Conservation (phyloP, 352 stramenopile species). For the Thalassiosira mediterranea region DNA sequence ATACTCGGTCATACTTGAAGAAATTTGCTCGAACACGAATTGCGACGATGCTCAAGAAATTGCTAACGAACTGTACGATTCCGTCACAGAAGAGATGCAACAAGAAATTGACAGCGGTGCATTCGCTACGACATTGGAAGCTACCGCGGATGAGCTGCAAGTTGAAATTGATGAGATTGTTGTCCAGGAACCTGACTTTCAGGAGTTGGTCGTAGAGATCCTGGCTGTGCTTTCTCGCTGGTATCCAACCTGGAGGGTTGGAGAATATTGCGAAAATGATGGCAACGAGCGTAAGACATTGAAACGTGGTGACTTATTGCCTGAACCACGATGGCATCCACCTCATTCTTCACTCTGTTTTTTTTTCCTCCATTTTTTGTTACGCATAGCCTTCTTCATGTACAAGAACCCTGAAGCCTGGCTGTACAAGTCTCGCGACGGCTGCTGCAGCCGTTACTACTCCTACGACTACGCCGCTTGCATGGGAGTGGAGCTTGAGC, state of each 20-base stretch:
- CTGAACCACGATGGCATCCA: background rate
- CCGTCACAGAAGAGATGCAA: constrained; percentile 23
- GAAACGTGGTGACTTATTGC: constrained; percentile 5
- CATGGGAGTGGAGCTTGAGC: background rate
- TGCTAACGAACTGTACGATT: constrained; percentile 35
- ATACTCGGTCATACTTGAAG: constrained; percentile 37
- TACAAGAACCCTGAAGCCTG: background rate
- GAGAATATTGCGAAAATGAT: constrained; percentile 44
- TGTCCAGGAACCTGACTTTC: constrained; percentile 1
- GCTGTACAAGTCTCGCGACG: constrained; percentile 7
- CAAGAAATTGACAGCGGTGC: constrained; percentile 33
- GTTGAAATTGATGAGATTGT: constrained; percentile 16
- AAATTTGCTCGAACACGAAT: constrained; percentile 7
- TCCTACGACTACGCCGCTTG: constrained; percentile 1
- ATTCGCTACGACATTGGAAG: constrained; percentile 2
- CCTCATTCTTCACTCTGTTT: background rate
- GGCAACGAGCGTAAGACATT: constrained; percentile 10
- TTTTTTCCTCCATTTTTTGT: background rate
- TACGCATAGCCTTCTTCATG: background rate
- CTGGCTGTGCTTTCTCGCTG: constrained; percentile 9
- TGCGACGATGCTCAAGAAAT: constrained; percentile 26
- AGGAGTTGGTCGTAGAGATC: background rate
- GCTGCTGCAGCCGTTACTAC: constrained; percentile 14
- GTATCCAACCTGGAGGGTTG: constrained; percentile 37
- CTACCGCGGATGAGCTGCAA: constrained; percentile 6